Evolutionary conservation across 169 alveolate genomes (phyloP).

Genomic region (Eimeria sp.): DNA sequence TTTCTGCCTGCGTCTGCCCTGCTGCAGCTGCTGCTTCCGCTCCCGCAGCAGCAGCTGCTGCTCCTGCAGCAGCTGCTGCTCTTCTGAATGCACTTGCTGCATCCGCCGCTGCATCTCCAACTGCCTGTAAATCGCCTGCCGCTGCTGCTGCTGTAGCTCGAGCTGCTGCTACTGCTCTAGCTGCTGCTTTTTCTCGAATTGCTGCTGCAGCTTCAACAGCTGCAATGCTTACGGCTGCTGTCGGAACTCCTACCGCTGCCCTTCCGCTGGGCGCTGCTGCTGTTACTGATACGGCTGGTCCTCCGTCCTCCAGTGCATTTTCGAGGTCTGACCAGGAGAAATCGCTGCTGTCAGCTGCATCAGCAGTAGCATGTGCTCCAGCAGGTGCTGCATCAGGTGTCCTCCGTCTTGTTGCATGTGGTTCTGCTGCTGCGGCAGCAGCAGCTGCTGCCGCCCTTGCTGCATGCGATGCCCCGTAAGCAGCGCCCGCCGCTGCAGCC

Average conservation of each 20-base stretch:
- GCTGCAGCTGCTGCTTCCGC: background rate
- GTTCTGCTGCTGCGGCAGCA: conserved; percentile 7
- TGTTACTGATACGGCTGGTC: background rate
- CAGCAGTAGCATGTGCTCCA: background rate
- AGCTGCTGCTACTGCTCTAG: background rate
- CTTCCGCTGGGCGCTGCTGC: conserved; percentile 7
- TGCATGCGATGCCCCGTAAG: conserved; percentile 26
- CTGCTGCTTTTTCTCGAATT: background rate
- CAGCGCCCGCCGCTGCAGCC: conserved; percentile 56
- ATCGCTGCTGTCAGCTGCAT: conserved; percentile 24
- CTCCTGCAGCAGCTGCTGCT: background rate
- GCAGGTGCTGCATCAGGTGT: no score
- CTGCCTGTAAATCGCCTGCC: background rate
- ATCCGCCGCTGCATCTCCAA: no score
- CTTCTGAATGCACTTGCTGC: background rate
- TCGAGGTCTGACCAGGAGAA: conserved; percentile 32
- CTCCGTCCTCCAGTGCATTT: conserved; percentile 6
- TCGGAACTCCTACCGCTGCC: background rate
- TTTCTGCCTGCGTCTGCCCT: background rate
- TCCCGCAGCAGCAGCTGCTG: background rate
- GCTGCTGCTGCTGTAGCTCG: background rate
- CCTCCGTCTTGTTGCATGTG: no score
- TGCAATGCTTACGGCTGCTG: background rate
- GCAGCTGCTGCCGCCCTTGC: conserved; percentile 53
- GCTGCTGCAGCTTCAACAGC: background rate